A percentile compares a stretch with the other conserved stretches of the same genome.
phyloP scores from a whole-genome alignment of 75 land plant species.

The Cupressus sempervirens region DNA sequence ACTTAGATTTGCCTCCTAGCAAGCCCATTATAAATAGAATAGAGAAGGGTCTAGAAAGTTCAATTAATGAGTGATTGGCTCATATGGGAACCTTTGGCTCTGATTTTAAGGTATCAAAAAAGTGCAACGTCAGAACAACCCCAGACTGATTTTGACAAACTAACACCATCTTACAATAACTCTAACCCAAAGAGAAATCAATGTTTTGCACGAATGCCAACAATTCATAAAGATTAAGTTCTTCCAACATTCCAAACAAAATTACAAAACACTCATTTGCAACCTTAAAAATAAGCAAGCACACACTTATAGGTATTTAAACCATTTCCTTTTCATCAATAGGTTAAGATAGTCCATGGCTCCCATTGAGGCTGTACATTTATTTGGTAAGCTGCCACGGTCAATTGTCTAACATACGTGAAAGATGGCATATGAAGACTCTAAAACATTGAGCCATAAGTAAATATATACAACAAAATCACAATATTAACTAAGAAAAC shows the following conservation, averaged over 20 bases:
- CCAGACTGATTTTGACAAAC: not conserved
- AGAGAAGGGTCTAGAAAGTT: not conserved
- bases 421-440: not conserved
- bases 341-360: not conserved
- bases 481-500: too few species aligned
- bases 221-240: not conserved
- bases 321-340: not conserved
- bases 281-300: too few species aligned
- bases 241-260: not conserved
- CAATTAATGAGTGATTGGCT: not conserved
- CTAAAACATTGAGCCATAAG: not conserved
- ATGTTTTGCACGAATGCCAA: not conserved
- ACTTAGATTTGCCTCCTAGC: not conserved
- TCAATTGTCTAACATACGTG: not conserved
- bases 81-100: not conserved
- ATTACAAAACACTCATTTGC: too few species aligned
- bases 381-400: not conserved
- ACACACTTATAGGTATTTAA: not conserved
- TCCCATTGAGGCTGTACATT: not conserved
- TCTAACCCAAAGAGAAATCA: not conserved
- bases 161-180: not conserved
- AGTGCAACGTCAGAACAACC: not conserved
- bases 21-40: not conserved
- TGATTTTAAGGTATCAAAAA: too few species aligned
- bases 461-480: not conserved